Evolutionary conservation across 208 protist genomes (phyloP).

Genomic region (Trichomonas tenax): DNA sequence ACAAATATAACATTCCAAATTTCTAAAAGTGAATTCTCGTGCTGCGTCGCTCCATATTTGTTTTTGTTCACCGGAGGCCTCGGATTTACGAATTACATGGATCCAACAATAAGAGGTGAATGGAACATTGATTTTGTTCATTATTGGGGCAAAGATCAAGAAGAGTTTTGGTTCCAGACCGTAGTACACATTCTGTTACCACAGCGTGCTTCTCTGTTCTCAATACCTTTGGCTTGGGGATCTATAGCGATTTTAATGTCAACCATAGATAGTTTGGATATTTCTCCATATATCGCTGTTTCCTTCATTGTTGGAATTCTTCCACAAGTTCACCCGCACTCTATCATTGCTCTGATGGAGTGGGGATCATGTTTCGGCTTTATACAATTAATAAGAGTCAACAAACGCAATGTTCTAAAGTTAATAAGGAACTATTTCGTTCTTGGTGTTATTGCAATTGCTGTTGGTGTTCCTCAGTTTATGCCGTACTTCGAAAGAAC

Average conservation of each 20-base stretch:
- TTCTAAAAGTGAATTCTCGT: background rate
- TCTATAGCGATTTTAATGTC: background rate
- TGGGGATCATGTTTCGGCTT: background rate
- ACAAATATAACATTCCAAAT: background rate
- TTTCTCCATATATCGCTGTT: background rate
- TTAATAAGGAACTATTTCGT: background rate
- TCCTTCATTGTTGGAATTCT: background rate
- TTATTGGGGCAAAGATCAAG: background rate
- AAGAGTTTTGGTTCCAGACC: background rate
- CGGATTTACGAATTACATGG: background rate
- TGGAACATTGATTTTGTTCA: background rate
- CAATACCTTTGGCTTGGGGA: background rate
- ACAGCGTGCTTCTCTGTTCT: background rate
- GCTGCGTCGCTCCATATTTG: background rate
- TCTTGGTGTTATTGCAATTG: background rate
- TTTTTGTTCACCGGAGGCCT: background rate
- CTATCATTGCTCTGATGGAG: background rate
- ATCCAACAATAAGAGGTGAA: background rate
- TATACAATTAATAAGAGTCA: background rate
- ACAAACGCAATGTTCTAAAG: background rate
- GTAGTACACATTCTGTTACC: background rate
- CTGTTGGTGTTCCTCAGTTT: background rate
- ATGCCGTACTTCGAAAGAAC: background rate
- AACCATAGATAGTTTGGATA: background rate
- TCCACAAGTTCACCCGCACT: background rate